Evolutionary conservation across 495 filamentous ascomycete species (phyloP).

Genomic region (Neurospora tetraspora): DNA sequence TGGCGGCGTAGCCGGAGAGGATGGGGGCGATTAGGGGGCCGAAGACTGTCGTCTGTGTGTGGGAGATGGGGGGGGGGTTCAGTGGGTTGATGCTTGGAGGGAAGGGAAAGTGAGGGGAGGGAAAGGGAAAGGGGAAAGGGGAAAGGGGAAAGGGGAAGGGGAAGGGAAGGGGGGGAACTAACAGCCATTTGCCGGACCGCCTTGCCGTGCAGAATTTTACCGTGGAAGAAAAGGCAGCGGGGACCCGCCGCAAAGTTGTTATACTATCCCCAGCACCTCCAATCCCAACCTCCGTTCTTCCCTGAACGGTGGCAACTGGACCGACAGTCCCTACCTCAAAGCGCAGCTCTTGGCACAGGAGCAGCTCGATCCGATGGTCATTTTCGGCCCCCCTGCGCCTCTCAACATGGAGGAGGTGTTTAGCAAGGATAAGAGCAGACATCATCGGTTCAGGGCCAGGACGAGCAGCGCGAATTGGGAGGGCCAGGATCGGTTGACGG

Average conservation of each 20-base stretch:
- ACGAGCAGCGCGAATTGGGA: constrained; percentile 94
- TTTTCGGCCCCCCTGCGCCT: constrained; percentile 81
- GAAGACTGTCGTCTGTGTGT: constrained; percentile 46
- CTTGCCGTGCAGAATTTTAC: too few relatives aligned
- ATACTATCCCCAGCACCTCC: too few relatives aligned
- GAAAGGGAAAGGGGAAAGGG: too few relatives aligned
- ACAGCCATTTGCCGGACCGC: too few relatives aligned
- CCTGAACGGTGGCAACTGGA: constrained; percentile 55
- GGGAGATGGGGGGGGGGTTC: too few relatives aligned
- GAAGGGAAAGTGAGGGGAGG: too few relatives aligned
- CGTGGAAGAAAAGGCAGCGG: too few relatives aligned
- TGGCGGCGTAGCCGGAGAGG: constrained; percentile 53
- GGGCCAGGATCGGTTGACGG: constrained; percentile 75
- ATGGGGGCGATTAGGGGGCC: constrained; percentile 60
- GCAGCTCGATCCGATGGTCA: constrained; percentile 66
- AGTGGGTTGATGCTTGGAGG: not conserved
- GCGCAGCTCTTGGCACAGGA: constrained; percentile 65
- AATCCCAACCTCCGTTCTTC: not conserved
- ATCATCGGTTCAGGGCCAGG: constrained; percentile 73
- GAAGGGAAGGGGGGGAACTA: too few relatives aligned
- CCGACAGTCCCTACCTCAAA: constrained; percentile 68
- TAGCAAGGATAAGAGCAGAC: constrained; percentile 64
- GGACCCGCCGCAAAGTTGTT: too few relatives aligned
- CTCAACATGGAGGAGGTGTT: constrained; percentile 95
- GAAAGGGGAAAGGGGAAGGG: too few relatives aligned